phyloP scores from a whole-genome alignment of 495 filamentous ascomycete genomes.

The Aspergillus conjunctus region DNA sequence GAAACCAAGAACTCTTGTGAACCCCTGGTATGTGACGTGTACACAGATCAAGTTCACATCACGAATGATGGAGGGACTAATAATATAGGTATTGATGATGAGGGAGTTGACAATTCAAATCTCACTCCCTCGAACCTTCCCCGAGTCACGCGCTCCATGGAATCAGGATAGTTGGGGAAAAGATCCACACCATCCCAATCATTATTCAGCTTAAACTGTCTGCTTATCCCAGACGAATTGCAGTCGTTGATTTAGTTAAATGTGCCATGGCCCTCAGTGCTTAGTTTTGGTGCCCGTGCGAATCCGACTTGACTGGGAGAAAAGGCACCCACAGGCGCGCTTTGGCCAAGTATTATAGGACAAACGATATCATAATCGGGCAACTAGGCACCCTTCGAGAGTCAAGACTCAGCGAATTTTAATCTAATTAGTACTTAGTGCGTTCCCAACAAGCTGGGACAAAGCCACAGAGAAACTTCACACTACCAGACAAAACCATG shows the following conservation, averaged over 20 bases:
- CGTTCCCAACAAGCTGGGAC: conserved; percentile 3
- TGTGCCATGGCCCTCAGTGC: no score
- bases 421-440: background rate
- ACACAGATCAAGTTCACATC: background rate
- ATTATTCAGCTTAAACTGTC: background rate
- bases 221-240: background rate
- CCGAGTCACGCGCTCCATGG: conserved; percentile 1
- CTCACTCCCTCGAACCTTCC: background rate
- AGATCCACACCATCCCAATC: background rate
- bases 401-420: background rate
- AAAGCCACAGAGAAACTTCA: background rate
- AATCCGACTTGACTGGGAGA: no score
- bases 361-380: background rate
- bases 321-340: no score
- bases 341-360: no score
- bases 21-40: conserved; percentile 2
- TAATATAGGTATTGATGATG: background rate
- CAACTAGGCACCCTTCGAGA: background rate
- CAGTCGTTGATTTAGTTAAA: no score
- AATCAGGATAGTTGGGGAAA: background rate
- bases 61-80: background rate
- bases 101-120: conserved; percentile 4
- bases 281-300: no score
- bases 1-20: background rate
- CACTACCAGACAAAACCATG: background rate